Evolutionary conservation across 179 eudicot genomes (phyloP).

Genomic region (Spinacia oleracea): DNA sequence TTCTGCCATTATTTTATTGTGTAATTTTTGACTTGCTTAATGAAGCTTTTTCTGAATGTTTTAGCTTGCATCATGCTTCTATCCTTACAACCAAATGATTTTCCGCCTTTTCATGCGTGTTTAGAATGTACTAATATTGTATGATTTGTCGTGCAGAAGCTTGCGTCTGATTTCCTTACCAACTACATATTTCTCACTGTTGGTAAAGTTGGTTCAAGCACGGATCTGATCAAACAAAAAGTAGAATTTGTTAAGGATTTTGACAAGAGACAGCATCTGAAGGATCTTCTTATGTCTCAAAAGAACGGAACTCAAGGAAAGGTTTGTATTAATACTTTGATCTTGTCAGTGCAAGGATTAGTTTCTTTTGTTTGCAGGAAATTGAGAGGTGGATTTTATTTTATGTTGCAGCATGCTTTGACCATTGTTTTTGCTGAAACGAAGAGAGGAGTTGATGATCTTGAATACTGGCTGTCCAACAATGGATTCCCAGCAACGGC

Average conservation of each 20-base stretch:
- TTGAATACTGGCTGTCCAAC: slow-evolving; percentile 53
- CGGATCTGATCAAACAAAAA: slow-evolving; percentile 62
- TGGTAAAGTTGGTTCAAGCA: slow-evolving; percentile 88
- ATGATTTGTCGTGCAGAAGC: slow-evolving; percentile 46
- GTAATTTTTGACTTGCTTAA: background rate
- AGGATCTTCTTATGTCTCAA: slow-evolving; percentile 46
- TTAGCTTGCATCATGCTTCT: background rate
- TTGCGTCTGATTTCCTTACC: slow-evolving; percentile 75
- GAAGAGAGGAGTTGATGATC: slow-evolving; percentile 68
- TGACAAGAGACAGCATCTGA: slow-evolving; percentile 56
- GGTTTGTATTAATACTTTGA: slow-evolving; percentile 20
- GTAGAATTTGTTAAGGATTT: slow-evolving; percentile 60
- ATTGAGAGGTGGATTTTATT: background rate
- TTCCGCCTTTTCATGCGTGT: background rate
- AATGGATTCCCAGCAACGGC: slow-evolving; percentile 75
- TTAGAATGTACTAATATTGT: background rate
- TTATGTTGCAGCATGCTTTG: slow-evolving; percentile 52
- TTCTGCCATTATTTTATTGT: background rate
- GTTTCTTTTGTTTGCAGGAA: background rate
- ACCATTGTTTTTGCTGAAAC: slow-evolving; percentile 81
- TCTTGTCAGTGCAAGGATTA: background rate
- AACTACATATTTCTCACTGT: slow-evolving; percentile 73
- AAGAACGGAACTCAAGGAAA: slow-evolving; percentile 29
- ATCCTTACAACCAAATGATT: too few species aligned
- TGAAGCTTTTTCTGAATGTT: background rate